A percentile compares a stretch with the other conserved stretches of the same genome.
Evolutionary conservation across 306 rosid genomes (phyloP).

Genomic region (Cicer cuneatum): DNA sequence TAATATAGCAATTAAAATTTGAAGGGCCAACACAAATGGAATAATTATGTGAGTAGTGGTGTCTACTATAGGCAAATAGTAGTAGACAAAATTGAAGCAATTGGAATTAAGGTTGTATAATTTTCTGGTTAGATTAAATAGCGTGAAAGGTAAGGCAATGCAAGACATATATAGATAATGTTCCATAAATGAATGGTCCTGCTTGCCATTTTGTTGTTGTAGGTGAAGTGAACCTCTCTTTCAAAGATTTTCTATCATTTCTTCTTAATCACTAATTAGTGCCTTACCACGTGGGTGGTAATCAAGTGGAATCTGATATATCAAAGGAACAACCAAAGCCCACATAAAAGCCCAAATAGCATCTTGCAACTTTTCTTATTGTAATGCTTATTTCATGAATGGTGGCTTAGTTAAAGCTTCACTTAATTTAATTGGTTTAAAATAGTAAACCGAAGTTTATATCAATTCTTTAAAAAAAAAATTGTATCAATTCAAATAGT

Average conservation of each 20-base stretch:
- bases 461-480: too few species aligned
- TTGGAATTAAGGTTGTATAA: conserved; percentile 19
- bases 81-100: conserved; percentile 43
- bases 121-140: conserved; percentile 39
- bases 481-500: too few species aligned
- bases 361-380: conserved; percentile 6
- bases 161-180: conserved; percentile 18
- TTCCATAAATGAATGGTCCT: conserved; percentile 34
- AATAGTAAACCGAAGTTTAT: not conserved
- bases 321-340: not conserved
- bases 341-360: conserved; percentile 3
- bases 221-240: conserved; percentile 34
- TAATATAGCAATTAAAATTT: conserved; percentile 26
- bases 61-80: conserved; percentile 44
- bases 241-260: conserved; percentile 17
- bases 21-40: conserved; percentile 5
- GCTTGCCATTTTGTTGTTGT: conserved; percentile 47
- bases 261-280: conserved; percentile 3
- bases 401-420: not conserved
- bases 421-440: not conserved
- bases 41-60: conserved; percentile 24
- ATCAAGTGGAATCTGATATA: conserved; percentile 33
- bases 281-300: conserved; percentile 47
- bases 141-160: conserved; percentile 49
- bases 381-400: conserved; percentile 16